Percentiles rank a stretch among this genome's conserved stretches.
phyloP scores from a whole-genome alignment of 441 rosid genomes.

The Monsonia emarginata region DNA sequence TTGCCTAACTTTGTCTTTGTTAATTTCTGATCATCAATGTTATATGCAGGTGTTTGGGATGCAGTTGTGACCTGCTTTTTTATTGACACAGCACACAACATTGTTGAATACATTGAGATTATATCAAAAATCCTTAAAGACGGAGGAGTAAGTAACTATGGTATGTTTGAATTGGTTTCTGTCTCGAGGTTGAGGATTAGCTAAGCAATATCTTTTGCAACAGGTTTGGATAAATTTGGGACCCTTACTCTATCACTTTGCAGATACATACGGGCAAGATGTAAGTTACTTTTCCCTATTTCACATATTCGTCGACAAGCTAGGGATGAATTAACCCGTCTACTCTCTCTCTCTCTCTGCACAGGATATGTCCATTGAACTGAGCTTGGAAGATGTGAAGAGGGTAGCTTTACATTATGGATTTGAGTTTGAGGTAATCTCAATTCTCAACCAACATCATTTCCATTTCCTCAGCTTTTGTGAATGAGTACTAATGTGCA shows the following conservation, averaged over 20 bases:
- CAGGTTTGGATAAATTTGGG: conserved; percentile 98
- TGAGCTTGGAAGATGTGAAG: conserved; percentile 92
- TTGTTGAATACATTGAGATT: conserved; percentile 83
- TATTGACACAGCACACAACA: conserved; percentile 89
- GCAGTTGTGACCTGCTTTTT: conserved; percentile 93
- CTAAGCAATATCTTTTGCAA: conserved; percentile 13
- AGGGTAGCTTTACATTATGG: conserved; percentile 65
- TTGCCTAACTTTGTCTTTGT: neutral
- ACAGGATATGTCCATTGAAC: conserved; percentile 93
- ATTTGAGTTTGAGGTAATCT: conserved; percentile 52
- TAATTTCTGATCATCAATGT: conserved; percentile 16
- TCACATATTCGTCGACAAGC: conserved; percentile 2
- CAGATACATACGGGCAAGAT: conserved; percentile 69
- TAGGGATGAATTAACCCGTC: neutral
- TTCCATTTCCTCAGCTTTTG: neutral
- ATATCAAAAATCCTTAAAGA: conserved; percentile 84
- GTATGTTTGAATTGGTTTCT: conserved; percentile 12
- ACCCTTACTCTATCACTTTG: conserved; percentile 89
- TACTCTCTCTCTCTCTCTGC: conserved; percentile 8
- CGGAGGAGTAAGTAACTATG: conserved; percentile 62
- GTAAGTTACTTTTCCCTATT: conserved; percentile 41
- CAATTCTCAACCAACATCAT: neutral
- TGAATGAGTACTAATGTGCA: conserved; percentile 1
- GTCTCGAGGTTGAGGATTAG: conserved; percentile 6
- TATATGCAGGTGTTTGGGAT: conserved; percentile 78